Base-by-base conservation (phyloP, 2,329 filamentous ascomycete genomes). In the Neurospora crassa region DNA sequence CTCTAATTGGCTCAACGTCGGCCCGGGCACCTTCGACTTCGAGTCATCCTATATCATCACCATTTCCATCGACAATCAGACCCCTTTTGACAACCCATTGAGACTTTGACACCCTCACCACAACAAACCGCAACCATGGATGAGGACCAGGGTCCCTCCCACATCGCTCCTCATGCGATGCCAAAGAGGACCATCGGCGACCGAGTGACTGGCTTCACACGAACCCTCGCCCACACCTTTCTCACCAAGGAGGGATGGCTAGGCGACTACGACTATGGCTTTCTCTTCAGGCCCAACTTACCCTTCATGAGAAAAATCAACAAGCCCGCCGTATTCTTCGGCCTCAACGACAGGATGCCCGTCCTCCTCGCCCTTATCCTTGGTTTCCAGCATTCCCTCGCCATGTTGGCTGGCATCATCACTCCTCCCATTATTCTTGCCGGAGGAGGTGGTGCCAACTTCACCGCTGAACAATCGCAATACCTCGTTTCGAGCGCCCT, bases 261-360 rank as follows among this genome's bases (percentile, higher is more conserved):
- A 71, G 94, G 94, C 74, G 86, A 89, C 76, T 97, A 97, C 81
- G 92, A 97, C 85, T 97, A 97, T 86, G 92, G 80, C 43, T 96
- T 94, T 78, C 89, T 97, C 53, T 97, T 97, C 84, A 89, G 84
- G 29, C 92, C 89, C 1, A 94, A 92, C 75, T 81, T 97, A 29
- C 94, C 94, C 0, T 97, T 97, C 80, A 89, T 96, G 85, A 89
- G 87, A 78, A 88, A 87, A 79, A 77, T 82, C 5, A 79, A 79
- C 42, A 81, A 82, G 74, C 83, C 85, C n/a, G 88, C 91, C 41
- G 92, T 92, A 0, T 96, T 96, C 80, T 96, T 95, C 77, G 92
- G 92, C n/a, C 88, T 95, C 47, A 87, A 95, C 76, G 91, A 94
- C 79, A 83, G 82, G 71, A 92, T 96, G 86, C 92, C 92, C 4